Evolutionary conservation across 768 basidiomycete species (phyloP).

Genomic region (Gautieria morchelliformis): DNA sequence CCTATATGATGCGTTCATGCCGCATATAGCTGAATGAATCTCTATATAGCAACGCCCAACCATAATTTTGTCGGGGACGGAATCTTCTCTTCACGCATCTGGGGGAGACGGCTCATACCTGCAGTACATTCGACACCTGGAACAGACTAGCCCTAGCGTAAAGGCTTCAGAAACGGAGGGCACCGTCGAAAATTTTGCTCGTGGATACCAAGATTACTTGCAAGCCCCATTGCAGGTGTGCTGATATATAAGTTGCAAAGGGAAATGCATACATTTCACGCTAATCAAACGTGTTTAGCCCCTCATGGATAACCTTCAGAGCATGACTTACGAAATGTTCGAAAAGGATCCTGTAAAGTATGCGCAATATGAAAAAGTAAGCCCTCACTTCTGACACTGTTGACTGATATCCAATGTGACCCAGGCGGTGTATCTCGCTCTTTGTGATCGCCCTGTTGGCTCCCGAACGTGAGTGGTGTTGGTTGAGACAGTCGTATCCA

Average conservation of each 20-base stretch:
- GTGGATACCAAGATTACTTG: conserved; percentile 90
- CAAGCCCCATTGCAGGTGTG: conserved; percentile 87
- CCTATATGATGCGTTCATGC: conserved; percentile 9
- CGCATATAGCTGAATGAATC: conserved; percentile 14
- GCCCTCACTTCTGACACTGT: background rate
- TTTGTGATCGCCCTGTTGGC: conserved; percentile 50
- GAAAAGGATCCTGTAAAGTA: conserved; percentile 98
- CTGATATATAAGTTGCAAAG: background rate
- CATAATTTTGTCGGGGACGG: conserved; percentile 69
- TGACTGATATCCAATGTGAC: background rate
- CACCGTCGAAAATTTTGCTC: conserved; percentile 82
- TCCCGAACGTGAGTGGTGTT: conserved; percentile 48
- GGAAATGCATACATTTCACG: conserved; percentile 1
- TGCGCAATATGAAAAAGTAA: conserved; percentile 83
- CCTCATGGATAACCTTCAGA: conserved; percentile 94
- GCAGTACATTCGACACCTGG: conserved; percentile 79
- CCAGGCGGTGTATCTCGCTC: conserved; percentile 12
- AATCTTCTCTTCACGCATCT: conserved; percentile 51
- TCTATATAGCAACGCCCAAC: conserved; percentile 68
- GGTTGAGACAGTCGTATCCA: conserved; percentile 3
- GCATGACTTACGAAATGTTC: conserved; percentile 93
- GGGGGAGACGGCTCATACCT: conserved; percentile 85
- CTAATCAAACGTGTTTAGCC: conserved; percentile 43
- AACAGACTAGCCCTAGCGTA: conserved; percentile 63
- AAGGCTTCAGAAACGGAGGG: conserved; percentile 55